Evolutionary conservation across 176 grass and related monocot genomes (phyloP).

Genomic region (Metroxylon sagu): DNA sequence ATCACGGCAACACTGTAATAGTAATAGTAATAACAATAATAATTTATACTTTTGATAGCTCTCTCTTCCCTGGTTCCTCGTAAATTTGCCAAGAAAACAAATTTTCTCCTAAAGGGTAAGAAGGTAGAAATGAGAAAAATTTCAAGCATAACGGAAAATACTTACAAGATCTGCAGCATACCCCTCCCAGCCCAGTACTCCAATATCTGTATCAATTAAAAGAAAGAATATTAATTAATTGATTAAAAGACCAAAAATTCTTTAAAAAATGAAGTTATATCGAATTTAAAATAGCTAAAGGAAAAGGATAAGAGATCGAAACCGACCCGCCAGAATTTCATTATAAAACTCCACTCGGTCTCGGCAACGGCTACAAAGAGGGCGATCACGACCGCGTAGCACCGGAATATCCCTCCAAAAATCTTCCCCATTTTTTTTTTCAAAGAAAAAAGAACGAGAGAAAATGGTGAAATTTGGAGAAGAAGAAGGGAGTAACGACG

Average conservation of each 20-base stretch:
- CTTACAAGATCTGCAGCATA: slow-evolving; percentile 97
- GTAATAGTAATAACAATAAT: background rate
- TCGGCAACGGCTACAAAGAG: slow-evolving; percentile 65
- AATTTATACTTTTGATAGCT: background rate
- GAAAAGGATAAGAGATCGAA: slow-evolving; percentile 6
- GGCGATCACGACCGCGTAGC: slow-evolving; percentile 68
- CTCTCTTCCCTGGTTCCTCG: no score
- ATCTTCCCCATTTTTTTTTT: slow-evolving; percentile 29
- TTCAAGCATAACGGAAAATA: slow-evolving; percentile 2
- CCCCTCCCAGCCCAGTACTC: slow-evolving; percentile 81
- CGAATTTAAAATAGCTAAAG: background rate
- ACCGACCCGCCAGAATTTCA: slow-evolving; percentile 48
- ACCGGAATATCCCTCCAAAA: slow-evolving; percentile 80
- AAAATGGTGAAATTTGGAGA: background rate
- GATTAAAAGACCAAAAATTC: no score
- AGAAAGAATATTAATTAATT: background rate
- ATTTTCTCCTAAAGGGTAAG: no score
- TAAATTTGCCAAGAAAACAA: no score
- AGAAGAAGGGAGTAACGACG: background rate
- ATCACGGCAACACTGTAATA: slow-evolving; percentile 83
- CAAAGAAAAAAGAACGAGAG: background rate
- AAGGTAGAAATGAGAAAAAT: no score
- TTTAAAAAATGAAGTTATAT: no score
- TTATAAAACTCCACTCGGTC: slow-evolving; percentile 79
- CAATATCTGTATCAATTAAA: slow-evolving; percentile 39